These are phyloP conservation scores for Begonia peltatifolia DNA, from an alignment of 306 rosid species.

Conservation along the genomic window DNA sequence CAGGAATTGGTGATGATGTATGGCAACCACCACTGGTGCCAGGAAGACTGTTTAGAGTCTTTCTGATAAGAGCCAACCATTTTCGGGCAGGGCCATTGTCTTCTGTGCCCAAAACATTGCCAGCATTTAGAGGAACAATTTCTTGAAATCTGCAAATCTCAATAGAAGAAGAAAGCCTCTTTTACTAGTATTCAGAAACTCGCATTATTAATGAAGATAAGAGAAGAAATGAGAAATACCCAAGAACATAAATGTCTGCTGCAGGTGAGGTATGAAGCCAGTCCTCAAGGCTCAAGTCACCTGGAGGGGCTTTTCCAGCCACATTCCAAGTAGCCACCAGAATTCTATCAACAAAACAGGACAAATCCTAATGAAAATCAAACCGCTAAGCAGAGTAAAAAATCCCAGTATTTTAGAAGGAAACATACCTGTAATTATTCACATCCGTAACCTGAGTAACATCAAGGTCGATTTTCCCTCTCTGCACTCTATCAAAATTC, in stretches of 20 bases:
- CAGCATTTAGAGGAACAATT: constrained; percentile 98
- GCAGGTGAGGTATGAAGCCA: constrained; percentile 98
- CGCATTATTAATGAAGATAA: not conserved
- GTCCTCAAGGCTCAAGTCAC: constrained; percentile 73
- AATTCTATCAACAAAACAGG: constrained; percentile 30
- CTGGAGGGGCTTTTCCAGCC: constrained; percentile 91
- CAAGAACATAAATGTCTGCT: constrained; percentile 91
- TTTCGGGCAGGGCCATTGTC: constrained; percentile 96
- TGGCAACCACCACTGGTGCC: constrained; percentile 63
- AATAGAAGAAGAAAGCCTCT: constrained; percentile 3
- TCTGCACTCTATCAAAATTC: constrained; percentile 48
- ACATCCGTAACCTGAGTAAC: constrained; percentile 56
- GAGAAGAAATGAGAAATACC: constrained; percentile 27
- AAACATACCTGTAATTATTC: constrained; percentile 54
- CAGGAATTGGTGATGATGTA: constrained; percentile 74
- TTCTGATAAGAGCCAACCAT: constrained; percentile 83
- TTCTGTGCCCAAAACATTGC: constrained; percentile 96
- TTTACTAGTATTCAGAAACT: not conserved
- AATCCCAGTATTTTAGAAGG: not conserved
- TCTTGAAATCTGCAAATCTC: constrained; percentile 76
- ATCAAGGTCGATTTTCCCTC: constrained; percentile 55
- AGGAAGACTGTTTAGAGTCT: constrained; percentile 81
- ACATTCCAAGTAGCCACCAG: constrained; percentile 97
- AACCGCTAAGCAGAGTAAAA: not conserved
- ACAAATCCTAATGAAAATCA: constrained; percentile 1